phyloP scores from a whole-genome alignment of 139 green algal species.

The Haematococcus lacustris region DNA sequence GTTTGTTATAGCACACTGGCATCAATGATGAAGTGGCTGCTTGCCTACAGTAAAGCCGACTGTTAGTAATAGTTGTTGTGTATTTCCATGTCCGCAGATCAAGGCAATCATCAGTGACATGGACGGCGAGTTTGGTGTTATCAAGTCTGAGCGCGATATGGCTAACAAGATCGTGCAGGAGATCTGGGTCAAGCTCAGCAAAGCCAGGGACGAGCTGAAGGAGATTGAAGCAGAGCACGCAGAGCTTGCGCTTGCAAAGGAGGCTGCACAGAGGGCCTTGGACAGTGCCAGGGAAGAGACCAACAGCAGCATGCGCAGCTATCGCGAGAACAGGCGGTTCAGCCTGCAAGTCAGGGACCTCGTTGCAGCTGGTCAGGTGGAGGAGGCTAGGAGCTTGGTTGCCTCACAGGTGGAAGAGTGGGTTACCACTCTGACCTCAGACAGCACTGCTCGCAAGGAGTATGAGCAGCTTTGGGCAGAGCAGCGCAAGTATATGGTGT shows the following conservation, averaged over 20 bases:
- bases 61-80: too few species aligned
- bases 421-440: slow-evolving; percentile 22
- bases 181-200: slow-evolving; percentile 1
- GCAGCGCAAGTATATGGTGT: slow-evolving; percentile 42
- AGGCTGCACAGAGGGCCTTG: slow-evolving; percentile 19
- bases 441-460: slow-evolving; percentile 28
- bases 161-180: slow-evolving; percentile 38
- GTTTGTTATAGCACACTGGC: neutral
- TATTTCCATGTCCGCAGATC: slow-evolving; percentile 6
- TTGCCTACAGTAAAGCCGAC: neutral
- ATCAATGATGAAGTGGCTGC: neutral
- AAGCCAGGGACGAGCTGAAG: slow-evolving; percentile 17
- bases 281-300: slow-evolving; percentile 8
- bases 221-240: slow-evolving; percentile 34
- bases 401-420: slow-evolving; percentile 15
- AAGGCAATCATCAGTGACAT: slow-evolving; percentile 24
- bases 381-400: slow-evolving; percentile 16
- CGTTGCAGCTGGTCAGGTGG: slow-evolving; percentile 33
- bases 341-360: slow-evolving; percentile 45
- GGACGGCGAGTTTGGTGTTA: slow-evolving; percentile 45
- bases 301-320: slow-evolving; percentile 31
- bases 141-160: slow-evolving; percentile 41
- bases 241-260: slow-evolving; percentile 30
- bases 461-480: slow-evolving; percentile 37
- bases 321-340: slow-evolving; percentile 49